Evolutionary conservation across 164 flowering plant genomes (phyloP).

Genomic region (Taxillus chinensis): DNA sequence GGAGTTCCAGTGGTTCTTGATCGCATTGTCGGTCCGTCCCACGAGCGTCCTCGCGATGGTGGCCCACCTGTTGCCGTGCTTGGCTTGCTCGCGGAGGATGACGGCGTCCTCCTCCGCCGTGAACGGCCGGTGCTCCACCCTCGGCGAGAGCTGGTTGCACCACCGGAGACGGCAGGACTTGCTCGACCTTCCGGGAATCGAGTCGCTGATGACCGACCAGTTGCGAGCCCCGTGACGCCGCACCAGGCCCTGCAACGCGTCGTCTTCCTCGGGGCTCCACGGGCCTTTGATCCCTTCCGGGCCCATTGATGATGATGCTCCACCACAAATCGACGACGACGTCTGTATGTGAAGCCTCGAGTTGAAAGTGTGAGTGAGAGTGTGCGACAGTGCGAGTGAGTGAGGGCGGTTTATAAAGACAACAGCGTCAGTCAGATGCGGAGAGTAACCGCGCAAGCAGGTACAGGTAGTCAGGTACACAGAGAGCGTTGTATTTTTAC

Average conservation of each 20-base stretch:
- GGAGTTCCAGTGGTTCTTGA: constrained; percentile 55
- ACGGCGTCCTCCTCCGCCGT: constrained; percentile 36
- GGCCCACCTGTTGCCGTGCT: constrained; percentile 45
- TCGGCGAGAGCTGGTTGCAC: constrained; percentile 55
- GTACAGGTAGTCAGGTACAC: neutral
- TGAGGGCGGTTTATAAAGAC: constrained; percentile 1
- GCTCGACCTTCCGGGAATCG: constrained; percentile 45
- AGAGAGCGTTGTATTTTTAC: neutral
- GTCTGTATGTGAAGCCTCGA: no score
- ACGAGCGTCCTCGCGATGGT: constrained; percentile 32
- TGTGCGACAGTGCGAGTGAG: neutral
- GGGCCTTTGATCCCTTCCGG: constrained; percentile 39
- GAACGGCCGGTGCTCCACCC: constrained; percentile 40
- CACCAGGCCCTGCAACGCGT: constrained; percentile 22
- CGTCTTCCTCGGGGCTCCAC: constrained; percentile 52
- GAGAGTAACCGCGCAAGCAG: neutral
- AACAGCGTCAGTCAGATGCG: neutral
- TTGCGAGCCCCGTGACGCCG: constrained; percentile 31
- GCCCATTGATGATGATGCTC: no score
- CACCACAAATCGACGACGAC: no score
- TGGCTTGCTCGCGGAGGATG: constrained; percentile 27
- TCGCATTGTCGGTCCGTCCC: constrained; percentile 49
- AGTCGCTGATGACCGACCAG: constrained; percentile 41
- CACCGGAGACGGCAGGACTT: constrained; percentile 53
- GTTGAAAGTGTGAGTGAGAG: no score